Base-by-base conservation (phyloP, 345 rosid genomes). In the Citrus unshiu region DNA sequence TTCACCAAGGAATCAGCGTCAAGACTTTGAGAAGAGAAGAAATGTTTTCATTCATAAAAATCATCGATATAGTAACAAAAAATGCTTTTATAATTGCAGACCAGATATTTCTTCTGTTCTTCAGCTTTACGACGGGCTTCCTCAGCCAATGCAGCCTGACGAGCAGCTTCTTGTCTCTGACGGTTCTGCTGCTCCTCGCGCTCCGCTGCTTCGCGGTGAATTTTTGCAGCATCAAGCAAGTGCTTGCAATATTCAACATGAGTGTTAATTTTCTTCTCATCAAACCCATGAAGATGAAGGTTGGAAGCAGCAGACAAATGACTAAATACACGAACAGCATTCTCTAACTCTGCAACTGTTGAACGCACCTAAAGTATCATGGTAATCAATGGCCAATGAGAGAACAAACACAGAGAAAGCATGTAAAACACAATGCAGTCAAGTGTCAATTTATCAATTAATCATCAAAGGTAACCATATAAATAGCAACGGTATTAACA, bases 101-200 rank as follows among this genome's bases (percentile, higher is more conserved):
- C 99, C 97, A 91, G 95, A 79, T 85, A 81, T 86, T 96, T 96
- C 83, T 93, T 91, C 82, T 96, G 97, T 82, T 94, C 99, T 88
- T 94, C 97, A 21, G 97, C 99, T 84, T 92, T 93, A 63, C 97
- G 98, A 68, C 99, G 97, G 79, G 98, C 99, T 83, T 96, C 98
- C 86, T 94, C 97, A 39, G 99, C 99, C 90, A 91, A 84, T 63
- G 95, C 94, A 86, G 93, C 90, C 89, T 94, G 98, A 72, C 97
- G 97, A 80, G 97, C 97, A 75, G 91, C 95, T 86, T 96, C 98
- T 84, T 86, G 91, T 77, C 95, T 91, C 87, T 94, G 99, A 72
- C 92, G 89, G 78, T 83, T 91, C 85, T 94, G 99, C 83, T 84
- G 97, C 87, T 93, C 98, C 81, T 94, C 98, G 7, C 85, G 93